phyloP scores from a whole-genome alignment of 352 stramenopile genomes.

The Pythium guiyangense region DNA sequence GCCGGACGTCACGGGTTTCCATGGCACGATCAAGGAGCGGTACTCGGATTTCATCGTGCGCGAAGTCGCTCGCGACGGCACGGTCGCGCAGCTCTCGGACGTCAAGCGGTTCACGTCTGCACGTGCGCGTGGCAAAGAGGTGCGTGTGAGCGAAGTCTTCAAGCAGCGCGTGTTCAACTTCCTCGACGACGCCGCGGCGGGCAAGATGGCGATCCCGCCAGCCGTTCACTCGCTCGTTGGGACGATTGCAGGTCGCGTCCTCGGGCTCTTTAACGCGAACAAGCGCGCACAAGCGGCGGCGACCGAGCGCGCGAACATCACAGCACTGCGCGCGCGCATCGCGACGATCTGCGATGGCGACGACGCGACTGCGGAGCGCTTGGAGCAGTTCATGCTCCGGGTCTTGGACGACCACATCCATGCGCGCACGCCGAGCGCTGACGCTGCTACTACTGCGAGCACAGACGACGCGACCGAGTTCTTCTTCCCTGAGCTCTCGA shows the following conservation, averaged over 20 bases:
- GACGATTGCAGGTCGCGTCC: conserved; percentile 43
- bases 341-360: conserved; percentile 33
- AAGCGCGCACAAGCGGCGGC: conserved; percentile 36
- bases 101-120: conserved; percentile 41
- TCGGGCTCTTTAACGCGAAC: conserved; percentile 63
- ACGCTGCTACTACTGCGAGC: not conserved
- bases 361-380: conserved; percentile 22
- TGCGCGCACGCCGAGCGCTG: conserved; percentile 3
- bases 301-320: conserved; percentile 35
- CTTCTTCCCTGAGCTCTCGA: conserved; percentile 65
- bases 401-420: conserved; percentile 28
- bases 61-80: conserved; percentile 61
- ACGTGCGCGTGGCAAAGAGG: conserved; percentile 27
- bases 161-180: conserved; percentile 68
- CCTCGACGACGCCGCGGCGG: conserved; percentile 33
- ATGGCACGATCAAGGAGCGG: conserved; percentile 85
- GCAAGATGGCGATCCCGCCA: conserved; percentile 26
- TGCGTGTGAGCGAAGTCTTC: conserved; percentile 75
- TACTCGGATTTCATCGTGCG: conserved; percentile 92
- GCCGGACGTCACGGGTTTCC: conserved; percentile 67
- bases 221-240: conserved; percentile 50
- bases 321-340: conserved; percentile 38
- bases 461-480: conserved; percentile 30
- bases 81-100: conserved; percentile 59
- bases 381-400: conserved; percentile 41